Percentiles rank a stretch among this genome's conserved stretches.
phyloP scores from a whole-genome alignment of 1,284 basidiomycete species.

The Sanghuangporus weigelae region DNA sequence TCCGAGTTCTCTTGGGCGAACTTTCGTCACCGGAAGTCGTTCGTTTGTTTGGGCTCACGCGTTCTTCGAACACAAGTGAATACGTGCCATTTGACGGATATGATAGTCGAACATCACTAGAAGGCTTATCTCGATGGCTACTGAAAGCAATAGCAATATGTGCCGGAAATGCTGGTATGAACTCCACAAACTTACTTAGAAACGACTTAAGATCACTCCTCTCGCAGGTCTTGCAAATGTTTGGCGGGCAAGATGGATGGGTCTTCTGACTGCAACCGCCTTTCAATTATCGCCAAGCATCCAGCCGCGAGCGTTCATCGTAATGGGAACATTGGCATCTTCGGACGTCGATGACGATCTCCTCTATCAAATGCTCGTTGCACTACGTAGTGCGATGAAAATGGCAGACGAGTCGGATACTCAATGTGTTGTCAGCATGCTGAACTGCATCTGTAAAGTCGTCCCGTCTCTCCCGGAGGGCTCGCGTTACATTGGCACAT shows the following conservation, averaged over 20 bases:
- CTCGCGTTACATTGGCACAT: conserved; percentile 67
- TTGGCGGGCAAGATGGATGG: conserved; percentile 93
- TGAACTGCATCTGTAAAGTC: conserved; percentile 77
- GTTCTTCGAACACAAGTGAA: conserved; percentile 57
- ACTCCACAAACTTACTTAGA: neutral
- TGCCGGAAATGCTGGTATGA: conserved; percentile 63
- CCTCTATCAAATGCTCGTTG: conserved; percentile 84
- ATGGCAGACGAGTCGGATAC: conserved; percentile 67
- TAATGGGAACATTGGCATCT: conserved; percentile 75
- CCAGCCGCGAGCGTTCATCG: conserved; percentile 85
- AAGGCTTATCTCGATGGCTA: conserved; percentile 62
- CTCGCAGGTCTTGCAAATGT: conserved; percentile 75
- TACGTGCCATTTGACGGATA: conserved; percentile 57
- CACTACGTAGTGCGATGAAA: conserved; percentile 62
- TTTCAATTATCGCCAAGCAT: conserved; percentile 91
- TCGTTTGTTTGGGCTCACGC: conserved; percentile 68
- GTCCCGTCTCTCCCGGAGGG: conserved; percentile 63
- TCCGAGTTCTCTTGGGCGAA: conserved; percentile 58
- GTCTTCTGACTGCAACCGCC: conserved; percentile 84
- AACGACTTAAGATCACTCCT: neutral
- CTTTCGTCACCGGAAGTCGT: conserved; percentile 54
- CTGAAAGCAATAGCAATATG: conserved; percentile 60
- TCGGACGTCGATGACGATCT: conserved; percentile 85
- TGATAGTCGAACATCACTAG: conserved; percentile 58
- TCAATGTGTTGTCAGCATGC: conserved; percentile 78